Base-by-base conservation (phyloP, 2,329 filamentous ascomycete species). In the Phoma herbarum region DNA sequence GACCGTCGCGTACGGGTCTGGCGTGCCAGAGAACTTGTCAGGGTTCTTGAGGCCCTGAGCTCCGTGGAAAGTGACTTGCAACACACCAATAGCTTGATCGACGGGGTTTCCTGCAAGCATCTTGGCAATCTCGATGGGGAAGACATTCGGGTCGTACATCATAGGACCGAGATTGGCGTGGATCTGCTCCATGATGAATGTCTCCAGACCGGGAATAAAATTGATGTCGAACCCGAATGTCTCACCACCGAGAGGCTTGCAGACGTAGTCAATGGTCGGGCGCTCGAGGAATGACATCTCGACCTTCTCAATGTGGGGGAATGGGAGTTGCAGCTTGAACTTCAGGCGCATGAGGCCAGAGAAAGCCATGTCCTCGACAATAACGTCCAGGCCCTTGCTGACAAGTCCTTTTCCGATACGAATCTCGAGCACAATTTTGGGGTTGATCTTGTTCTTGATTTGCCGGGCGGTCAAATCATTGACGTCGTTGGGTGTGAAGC, bases 221-320 rank as follows among this genome's bases (percentile, higher is more conserved):
- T 97, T 98, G 84, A 99, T 98, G 73, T 99, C 95, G 75, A 99
- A 97, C 37, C 95, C 95, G 64, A 99, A 92, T 2, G 86, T 93
- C 61, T 99, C 95, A 60, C 96, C 96, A 68, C 95, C 95, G 14
- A 99, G 86, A 2, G 95, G 95, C 78, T 99, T 99, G 84, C 95
- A 97, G 57, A 96, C 93, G 74, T 98, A 99, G 79, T 99, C 95
- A 65, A 99, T 93, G 1, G 86, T 88, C 11, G 95, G 95, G 29
- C 88, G 87, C 66, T 93, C 93, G 58, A 98, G 80, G 84, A 99
- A 99, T 77, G 90, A 97, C 80, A 99, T 92, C 69, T 99, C 95
- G 42, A 98, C 85, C 67, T 90, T 92, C 68, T 99, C 95, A 43
- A 99, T 89, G 72, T 98, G 95, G 6, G 95, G 95, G 79, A 97